phyloP scores from a whole-genome alignment of 2,329 filamentous ascomycete species.

The Nothopassalora personata region DNA sequence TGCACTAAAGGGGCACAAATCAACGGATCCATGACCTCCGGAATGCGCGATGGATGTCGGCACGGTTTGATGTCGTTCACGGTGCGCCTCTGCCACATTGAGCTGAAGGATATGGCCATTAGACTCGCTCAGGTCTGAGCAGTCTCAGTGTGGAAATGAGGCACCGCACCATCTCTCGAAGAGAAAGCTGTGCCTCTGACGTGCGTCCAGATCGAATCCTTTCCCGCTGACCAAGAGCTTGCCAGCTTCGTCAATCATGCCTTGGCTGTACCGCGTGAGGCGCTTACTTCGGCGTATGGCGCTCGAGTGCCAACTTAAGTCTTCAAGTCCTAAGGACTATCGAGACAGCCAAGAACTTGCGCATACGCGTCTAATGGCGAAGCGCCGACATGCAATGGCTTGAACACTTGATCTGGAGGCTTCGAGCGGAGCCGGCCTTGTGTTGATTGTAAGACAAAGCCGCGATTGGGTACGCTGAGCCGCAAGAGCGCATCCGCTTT shows the following conservation, averaged over 20 bases:
- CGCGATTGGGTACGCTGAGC: neutral
- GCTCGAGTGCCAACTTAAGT: neutral
- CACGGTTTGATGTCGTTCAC: neutral
- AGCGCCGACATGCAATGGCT: neutral
- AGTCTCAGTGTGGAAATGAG: neutral
- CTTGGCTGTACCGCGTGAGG: neutral
- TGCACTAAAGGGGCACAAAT: neutral
- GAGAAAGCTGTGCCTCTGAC: neutral
- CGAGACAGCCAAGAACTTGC: neutral
- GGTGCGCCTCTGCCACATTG: neutral
- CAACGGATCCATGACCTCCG: neutral
- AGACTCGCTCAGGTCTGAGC: neutral
- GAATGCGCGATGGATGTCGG: neutral
- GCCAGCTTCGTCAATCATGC: neutral
- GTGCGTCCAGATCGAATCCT: conserved; percentile 2
- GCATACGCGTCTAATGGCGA: neutral
- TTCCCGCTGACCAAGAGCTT: conserved; percentile 5
- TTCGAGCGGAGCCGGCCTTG: neutral
- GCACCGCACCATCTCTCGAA: neutral
- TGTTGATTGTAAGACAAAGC: neutral
- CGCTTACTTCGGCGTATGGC: neutral
- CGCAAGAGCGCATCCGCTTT: neutral
- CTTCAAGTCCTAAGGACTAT: neutral
- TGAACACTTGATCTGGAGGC: neutral
- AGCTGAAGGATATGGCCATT: neutral